Base-by-base conservation (phyloP, 345 rosid species). In the Leavenworthia alabamica region DNA sequence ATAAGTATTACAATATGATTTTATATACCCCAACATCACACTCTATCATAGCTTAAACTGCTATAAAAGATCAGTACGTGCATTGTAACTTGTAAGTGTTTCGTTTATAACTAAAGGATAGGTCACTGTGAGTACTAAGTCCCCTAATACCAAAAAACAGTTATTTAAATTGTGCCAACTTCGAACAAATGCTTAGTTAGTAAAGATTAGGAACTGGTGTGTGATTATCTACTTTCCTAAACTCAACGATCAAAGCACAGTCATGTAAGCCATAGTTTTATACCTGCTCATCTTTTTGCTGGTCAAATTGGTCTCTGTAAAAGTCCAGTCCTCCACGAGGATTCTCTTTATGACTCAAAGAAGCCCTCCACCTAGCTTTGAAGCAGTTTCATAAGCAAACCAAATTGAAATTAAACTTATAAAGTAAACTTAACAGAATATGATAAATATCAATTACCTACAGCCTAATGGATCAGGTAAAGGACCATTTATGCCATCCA, bases 211-310 rank as follows among this genome's bases (percentile, higher is more conserved):
- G 5, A 40, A 24, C 15, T 57, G 40, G 6, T 27, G 13, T 14
- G 48, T 48, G 11, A 35, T 7, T 14, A 7, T 36, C 26, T 47
- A 13, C 19, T 26, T 26, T 7, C 35, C 54, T 49, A 49, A 62
- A 48, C 11, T 62, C 20, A 61, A 22, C 4, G 0, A 36, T 23
- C 9, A 35, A 61, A 61, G 33, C 46, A 6, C 1, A 24, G 22
- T 52, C 13, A 51, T 64, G 0, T 5, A 36, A n/a, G 53, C 36
- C 61, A 42, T 3, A 11, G 10, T 19, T 47, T 26, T 11, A 39
- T 64, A 72, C 76, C 76, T 72, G 76, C 39, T 66, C 76, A 58
- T 66, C 68, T 72, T 72, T 72, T 68, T 72, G 76, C 72, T 72
- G 76, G 72, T 72, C 76, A 72, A 72, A 72, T 10, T 72, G 76